phyloP scores from a whole-genome alignment of 1,284 basidiomycete species.

The Moniliella sp. region DNA sequence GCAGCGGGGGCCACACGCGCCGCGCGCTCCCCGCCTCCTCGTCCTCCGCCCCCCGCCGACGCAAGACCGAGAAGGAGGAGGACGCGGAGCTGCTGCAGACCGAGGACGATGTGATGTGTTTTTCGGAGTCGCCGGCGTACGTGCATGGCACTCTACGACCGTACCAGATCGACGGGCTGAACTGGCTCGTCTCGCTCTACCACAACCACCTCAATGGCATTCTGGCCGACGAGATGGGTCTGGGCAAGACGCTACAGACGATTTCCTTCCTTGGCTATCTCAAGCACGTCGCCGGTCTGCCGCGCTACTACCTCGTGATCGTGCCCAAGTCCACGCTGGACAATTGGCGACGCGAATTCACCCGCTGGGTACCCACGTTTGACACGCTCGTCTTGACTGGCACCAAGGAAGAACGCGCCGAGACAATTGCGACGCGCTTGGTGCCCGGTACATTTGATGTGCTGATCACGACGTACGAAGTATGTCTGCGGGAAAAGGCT shows the following conservation, averaged over 20 bases:
- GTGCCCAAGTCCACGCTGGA: conserved; percentile 75
- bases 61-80: conserved; percentile 67
- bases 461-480: conserved; percentile 77
- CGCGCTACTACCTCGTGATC: conserved; percentile 69
- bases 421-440: conserved; percentile 47
- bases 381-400: conserved; percentile 77
- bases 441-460: conserved; percentile 35
- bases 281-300: conserved; percentile 46
- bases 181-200: conserved; percentile 84
- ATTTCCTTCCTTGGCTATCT: conserved; percentile 78
- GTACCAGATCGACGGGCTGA: conserved; percentile 83
- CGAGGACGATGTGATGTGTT: conserved; percentile 50
- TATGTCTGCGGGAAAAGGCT: conserved; percentile 45
- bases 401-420: conserved; percentile 50
- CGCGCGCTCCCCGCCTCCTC: conserved; percentile 12
- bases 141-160: conserved; percentile 58
- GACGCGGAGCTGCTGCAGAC: conserved; percentile 62
- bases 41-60: conserved; percentile 38
- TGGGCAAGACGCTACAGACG: conserved; percentile 60
- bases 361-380: conserved; percentile 46
- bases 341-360: conserved; percentile 78
- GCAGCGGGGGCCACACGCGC: conserved; percentile 6
- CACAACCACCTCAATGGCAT: conserved; percentile 87
- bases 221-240: conserved; percentile 72
- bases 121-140: conserved; percentile 20